Base-by-base conservation (phyloP, 2,329 filamentous ascomycete genomes). In the Epichloe gansuensis region DNA sequence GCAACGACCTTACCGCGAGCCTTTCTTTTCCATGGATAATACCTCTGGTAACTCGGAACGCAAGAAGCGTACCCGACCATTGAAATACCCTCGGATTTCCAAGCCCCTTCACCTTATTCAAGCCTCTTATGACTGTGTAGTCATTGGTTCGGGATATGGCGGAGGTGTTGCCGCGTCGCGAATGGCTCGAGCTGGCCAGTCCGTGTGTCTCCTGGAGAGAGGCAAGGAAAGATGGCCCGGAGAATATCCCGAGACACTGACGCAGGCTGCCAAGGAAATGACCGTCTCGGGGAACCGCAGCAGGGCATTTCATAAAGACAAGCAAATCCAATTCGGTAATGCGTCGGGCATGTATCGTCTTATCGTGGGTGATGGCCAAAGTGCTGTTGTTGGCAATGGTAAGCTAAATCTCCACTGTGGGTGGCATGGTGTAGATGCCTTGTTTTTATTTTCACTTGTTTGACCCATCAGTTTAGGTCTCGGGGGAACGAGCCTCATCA, bases 81-180 rank as follows among this genome's bases (percentile, higher is more conserved):
- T 12, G 11, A 49, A 23, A 34, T 36, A 21, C 54, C 78, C 77
- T 1, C 71, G 78, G 1, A 74, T 82, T 53, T 78, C 77, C 23
- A 75, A 72, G 53, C 73, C 77, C 0, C 72, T 82, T 12, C 75
- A 81, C 60, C 65, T 81, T 27, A 74, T 84, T 61, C 71, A 74
- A 27, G 67, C 69, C 51, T 64, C 63, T 0, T 86, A 87, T 57
- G 82, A 86, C 64, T 77, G 77, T 40, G 74, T 87, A 11, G 79
- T 86, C 34, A 78, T 86, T 53, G 82, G 83, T 1, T 84, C 81
- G 9, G 83, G 83, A 1, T 87, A 86, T 62, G 83, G 83, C 25
- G 82, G 80, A 40, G 78, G 75, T 25, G 77, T 86, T 21, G 82
- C 82, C 3, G 82, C 82, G 0, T 78, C 79, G 23, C 73, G 81